Conservation (phyloP, 2,329 filamentous ascomycete species). For the Clonostachys byssicola region DNA sequence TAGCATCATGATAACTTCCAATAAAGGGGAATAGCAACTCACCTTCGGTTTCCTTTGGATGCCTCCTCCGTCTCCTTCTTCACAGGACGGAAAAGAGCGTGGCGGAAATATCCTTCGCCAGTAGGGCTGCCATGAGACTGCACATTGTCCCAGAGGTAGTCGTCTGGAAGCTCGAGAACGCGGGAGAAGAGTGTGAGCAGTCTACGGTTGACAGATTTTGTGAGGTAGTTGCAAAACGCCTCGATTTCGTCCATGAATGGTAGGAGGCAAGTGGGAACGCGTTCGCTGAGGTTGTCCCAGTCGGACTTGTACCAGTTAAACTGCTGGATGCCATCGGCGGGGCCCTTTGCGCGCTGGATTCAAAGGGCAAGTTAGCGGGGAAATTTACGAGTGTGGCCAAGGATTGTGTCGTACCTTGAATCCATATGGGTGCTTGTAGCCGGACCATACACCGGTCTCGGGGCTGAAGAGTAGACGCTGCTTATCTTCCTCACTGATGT, state of each 20-base stretch:
- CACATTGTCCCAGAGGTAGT: conserved; percentile 12
- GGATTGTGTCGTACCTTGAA: conserved; percentile 25
- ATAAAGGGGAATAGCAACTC: too few species aligned
- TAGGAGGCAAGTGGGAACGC: conserved; percentile 39
- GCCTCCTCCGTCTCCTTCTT: conserved; percentile 9
- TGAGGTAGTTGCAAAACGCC: conserved; percentile 9
- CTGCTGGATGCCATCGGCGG: conserved; percentile 45
- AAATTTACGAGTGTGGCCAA: not conserved
- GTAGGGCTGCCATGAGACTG: conserved; percentile 12
- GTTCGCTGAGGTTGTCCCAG: conserved; percentile 31
- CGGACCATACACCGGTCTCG: conserved; percentile 41
- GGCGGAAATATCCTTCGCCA: conserved; percentile 11
- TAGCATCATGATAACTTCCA: too few species aligned
- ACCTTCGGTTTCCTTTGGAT: conserved; percentile 10
- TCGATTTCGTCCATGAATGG: conserved; percentile 13
- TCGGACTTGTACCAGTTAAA: conserved; percentile 48
- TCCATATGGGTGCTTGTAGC: conserved; percentile 43
- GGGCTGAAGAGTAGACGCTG: conserved; percentile 40
- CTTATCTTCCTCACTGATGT: conserved; percentile 45
- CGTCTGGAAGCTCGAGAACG: conserved; percentile 11
- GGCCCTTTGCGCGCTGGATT: conserved; percentile 30
- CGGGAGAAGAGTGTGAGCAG: conserved; percentile 11
- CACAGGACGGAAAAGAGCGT: conserved; percentile 10
- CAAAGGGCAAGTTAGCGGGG: not conserved
- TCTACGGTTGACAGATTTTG: conserved; percentile 10